phyloP scores from a whole-genome alignment of 225 moss, liverwort and hornwort genomes.

The Bryoerythrophyllum caledonicum region DNA sequence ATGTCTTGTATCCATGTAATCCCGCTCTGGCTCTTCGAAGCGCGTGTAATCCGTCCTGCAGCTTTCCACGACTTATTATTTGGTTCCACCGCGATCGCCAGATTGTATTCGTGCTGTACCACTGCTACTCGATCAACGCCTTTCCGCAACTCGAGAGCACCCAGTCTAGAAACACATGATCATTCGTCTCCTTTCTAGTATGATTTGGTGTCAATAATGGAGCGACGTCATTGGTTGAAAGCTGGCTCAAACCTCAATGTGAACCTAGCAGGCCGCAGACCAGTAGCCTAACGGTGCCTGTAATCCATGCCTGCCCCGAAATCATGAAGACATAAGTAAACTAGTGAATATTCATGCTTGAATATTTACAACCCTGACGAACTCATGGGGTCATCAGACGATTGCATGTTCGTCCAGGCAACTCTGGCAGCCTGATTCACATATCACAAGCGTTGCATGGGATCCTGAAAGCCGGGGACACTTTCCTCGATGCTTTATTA shows the following conservation, averaged over 20 bases:
- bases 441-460: background rate
- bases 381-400: no score
- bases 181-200: background rate
- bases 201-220: constrained; percentile 6
- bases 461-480: background rate
- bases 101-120: background rate
- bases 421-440: background rate
- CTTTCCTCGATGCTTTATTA: background rate
- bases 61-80: background rate
- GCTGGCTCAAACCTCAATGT: background rate
- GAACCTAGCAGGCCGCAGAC: background rate
- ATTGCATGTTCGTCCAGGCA: no score
- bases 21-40: background rate
- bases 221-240: background rate
- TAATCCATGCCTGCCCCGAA: no score
- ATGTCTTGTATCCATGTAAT: no score
- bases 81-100: background rate
- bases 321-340: background rate
- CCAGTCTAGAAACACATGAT: background rate
- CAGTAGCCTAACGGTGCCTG: no score
- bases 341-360: no score
- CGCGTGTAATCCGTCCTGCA: background rate
- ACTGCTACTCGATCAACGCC: background rate
- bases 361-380: no score
- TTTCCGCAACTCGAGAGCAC: background rate